These are phyloP conservation scores for Fraxinus pennsylvanica DNA, from an alignment of 257 asterid species.

Conservation along the genomic window DNA sequence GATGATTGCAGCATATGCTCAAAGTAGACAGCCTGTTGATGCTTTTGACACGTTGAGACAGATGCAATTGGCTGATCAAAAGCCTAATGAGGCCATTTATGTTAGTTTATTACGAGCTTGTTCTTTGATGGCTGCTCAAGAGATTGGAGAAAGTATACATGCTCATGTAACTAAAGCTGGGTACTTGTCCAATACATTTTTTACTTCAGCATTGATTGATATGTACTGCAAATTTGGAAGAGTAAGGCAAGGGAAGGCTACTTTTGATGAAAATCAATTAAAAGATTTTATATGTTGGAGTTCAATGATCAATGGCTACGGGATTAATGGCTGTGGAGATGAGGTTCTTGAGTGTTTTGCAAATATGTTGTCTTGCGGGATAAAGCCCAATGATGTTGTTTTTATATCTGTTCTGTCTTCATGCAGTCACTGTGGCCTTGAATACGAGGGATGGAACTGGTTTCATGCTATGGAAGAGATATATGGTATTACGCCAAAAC, in stretches of 20 bases:
- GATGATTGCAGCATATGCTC: constrained; percentile 61
- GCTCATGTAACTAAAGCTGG: constrained; percentile 53
- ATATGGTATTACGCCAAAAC: constrained; percentile 55
- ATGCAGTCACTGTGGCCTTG: constrained; percentile 83
- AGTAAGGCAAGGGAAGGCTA: constrained; percentile 47
- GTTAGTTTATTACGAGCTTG: constrained; percentile 66
- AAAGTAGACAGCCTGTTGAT: constrained; percentile 41
- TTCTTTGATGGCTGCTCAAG: constrained; percentile 41
- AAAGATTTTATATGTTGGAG: constrained; percentile 86
- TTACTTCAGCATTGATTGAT: constrained; percentile 59
- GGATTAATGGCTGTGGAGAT: constrained; percentile 69
- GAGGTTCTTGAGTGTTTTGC: constrained; percentile 70
- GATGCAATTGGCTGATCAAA: constrained; percentile 60
- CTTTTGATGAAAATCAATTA: constrained; percentile 50
- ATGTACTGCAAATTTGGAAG: constrained; percentile 78
- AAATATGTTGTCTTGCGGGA: constrained; percentile 54
- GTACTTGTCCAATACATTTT: constrained; percentile 46
- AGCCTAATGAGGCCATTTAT: constrained; percentile 68
- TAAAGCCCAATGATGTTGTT: constrained; percentile 68
- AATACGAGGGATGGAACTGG: constrained; percentile 87
- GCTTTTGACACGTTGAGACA: constrained; percentile 48
- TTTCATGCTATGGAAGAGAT: constrained; percentile 58
- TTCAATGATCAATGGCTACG: constrained; percentile 86
- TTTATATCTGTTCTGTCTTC: constrained; percentile 74
- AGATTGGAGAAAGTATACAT: constrained; percentile 62